A percentile compares a stretch with the other conserved stretches of the same genome.
These are phyloP conservation scores for Epichloe brachyelytri DNA, from an alignment of 2,329 filamentous ascomycete species.

Conservation along the genomic window DNA sequence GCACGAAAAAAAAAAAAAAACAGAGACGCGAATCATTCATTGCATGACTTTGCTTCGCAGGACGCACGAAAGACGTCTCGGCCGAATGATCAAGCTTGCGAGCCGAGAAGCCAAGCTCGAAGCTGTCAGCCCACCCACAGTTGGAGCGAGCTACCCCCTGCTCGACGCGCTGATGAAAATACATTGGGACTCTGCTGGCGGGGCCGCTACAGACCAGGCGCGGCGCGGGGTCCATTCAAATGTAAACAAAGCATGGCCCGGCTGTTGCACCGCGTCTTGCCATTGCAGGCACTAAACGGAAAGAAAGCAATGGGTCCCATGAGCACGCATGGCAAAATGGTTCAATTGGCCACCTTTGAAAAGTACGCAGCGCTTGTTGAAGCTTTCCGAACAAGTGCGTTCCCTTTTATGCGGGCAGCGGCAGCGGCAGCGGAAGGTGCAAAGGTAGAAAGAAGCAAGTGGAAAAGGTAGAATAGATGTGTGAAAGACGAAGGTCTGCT, in stretches of 20 bases:
- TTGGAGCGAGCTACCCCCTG: neutral
- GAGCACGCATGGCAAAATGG: neutral
- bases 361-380: too few relatives aligned
- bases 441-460: neutral
- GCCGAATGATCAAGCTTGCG: too few relatives aligned
- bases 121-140: too few relatives aligned
- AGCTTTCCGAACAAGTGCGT: too few relatives aligned
- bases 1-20: neutral
- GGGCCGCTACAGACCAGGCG: constrained; percentile 1
- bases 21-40: neutral
- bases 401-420: too few relatives aligned
- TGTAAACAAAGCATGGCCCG: constrained; percentile 11
- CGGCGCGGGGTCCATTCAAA: constrained; percentile 7
- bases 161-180: neutral
- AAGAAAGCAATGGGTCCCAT: neutral
- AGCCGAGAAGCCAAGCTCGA: neutral
- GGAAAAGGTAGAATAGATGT: constrained; percentile 2
- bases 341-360: neutral
- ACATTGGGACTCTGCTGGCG: neutral
- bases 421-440: too few relatives aligned
- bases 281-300: too few relatives aligned
- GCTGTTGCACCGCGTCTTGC: constrained; percentile 1
- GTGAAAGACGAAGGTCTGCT: constrained; percentile 24
- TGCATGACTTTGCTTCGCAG: neutral
- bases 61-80: neutral